A percentile compares a stretch with the other conserved stretches of the same genome.
Evolutionary conservation across 176 grass and related monocot species (phyloP).

Genomic region (Zizania latifolia): DNA sequence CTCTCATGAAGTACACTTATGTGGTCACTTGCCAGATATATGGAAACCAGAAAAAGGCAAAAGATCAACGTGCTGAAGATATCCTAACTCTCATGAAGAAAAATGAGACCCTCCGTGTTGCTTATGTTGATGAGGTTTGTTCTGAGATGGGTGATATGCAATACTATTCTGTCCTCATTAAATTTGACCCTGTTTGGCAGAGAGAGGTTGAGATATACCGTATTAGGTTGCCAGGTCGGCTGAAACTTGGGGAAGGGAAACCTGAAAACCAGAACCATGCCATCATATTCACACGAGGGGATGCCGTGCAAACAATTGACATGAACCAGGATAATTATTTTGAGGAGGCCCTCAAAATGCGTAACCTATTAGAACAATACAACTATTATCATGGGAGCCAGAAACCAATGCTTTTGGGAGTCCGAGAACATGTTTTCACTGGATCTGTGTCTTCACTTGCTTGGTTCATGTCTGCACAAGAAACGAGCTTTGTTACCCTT

Average conservation of each 20-base stretch:
- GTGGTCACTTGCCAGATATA: conserved; percentile 96
- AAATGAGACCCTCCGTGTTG: conserved; percentile 83
- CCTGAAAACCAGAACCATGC: conserved; percentile 99
- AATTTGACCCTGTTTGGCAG: conserved; percentile 69
- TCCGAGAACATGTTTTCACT: conserved; percentile 94
- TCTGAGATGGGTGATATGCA: conserved; percentile 34
- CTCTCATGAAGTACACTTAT: conserved; percentile 95
- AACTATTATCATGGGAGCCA: conserved; percentile 54
- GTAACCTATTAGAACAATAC: conserved; percentile 91
- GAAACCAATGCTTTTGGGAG: conserved; percentile 87
- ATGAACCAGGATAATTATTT: conserved; percentile 99
- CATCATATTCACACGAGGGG: conserved; percentile 87
- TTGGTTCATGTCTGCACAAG: conserved; percentile 99
- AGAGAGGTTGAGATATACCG: conserved; percentile 89
- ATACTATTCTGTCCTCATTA: conserved; percentile 90
- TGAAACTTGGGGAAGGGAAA: conserved; percentile 96
- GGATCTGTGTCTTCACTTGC: conserved; percentile 97
- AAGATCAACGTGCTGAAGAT: conserved; percentile 72
- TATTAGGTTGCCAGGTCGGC: conserved; percentile 71
- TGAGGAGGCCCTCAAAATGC: conserved; percentile 99
- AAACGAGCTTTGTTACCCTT: conserved; percentile 97
- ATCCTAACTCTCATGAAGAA: conserved; percentile 87
- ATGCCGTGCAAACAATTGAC: conserved; percentile 92
- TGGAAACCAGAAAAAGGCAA: conserved; percentile 76
- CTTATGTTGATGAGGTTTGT: conserved; percentile 84